phyloP scores from a whole-genome alignment of 208 protist genomes.

The Wallacemonas sp. region DNA sequence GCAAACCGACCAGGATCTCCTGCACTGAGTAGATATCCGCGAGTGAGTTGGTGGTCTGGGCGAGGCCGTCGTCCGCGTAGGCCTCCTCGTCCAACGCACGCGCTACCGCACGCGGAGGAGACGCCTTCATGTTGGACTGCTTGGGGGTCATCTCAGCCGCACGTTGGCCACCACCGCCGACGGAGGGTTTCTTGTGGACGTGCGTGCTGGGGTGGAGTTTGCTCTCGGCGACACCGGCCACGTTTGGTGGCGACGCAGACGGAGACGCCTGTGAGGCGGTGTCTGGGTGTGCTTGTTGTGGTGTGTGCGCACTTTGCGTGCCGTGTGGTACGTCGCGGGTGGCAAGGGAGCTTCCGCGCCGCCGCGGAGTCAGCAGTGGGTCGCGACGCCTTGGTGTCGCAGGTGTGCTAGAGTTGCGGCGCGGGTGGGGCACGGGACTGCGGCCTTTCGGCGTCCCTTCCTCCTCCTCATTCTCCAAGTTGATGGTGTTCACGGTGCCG shows the following conservation, averaged over 20 bases:
- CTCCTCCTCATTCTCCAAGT: slow-evolving; percentile 26
- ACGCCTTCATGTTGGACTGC: no score
- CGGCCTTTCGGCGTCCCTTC: slow-evolving; percentile 11
- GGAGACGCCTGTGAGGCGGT: background rate
- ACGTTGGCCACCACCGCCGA: background rate
- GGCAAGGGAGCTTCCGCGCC: background rate
- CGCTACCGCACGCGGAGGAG: no score
- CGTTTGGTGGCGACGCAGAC: slow-evolving; percentile 10
- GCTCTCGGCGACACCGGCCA: background rate
- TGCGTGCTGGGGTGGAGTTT: background rate
- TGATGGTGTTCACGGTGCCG: slow-evolving; percentile 10
- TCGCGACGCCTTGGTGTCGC: slow-evolving; percentile 3
- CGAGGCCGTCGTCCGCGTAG: background rate
- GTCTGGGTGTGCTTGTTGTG: background rate
- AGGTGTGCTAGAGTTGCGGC: background rate
- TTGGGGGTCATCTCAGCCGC: no score
- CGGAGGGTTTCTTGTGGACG: background rate
- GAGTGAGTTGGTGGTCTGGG: background rate
- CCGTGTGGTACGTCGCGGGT: no score
- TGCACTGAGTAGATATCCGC: slow-evolving; percentile 66
- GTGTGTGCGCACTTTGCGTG: no score
- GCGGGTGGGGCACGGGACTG: background rate
- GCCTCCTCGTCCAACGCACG: slow-evolving; percentile 10
- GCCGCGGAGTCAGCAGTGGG: background rate
- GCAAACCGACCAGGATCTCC: slow-evolving; percentile 76